Evolutionary conservation across 2,329 filamentous ascomycete genomes (phyloP).

Genomic region (Neocucurbitaria cava): DNA sequence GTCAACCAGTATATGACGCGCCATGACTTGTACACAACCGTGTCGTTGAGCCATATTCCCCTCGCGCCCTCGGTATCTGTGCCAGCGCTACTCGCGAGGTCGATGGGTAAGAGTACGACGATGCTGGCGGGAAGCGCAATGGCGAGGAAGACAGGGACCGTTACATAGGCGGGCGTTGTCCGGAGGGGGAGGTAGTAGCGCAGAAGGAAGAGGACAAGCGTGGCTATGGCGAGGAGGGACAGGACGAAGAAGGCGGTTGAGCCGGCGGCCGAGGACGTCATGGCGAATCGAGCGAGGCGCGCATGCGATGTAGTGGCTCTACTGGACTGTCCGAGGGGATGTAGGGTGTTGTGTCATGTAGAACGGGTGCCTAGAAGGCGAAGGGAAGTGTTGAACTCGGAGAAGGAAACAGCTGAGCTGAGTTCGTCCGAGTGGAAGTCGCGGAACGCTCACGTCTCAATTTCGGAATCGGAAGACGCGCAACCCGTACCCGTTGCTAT

Average conservation of each 20-base stretch:
- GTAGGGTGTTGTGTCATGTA: neutral
- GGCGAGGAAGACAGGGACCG: constrained; percentile 94
- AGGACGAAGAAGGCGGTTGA: constrained; percentile 80
- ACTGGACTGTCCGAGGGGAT: neutral
- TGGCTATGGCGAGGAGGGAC: constrained; percentile 75
- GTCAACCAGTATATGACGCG: constrained; percentile 97
- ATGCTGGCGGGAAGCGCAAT: constrained; percentile 91
- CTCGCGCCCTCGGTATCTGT: constrained; percentile 73
- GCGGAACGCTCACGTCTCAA: constrained; percentile 23
- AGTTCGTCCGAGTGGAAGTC: constrained; percentile 3
- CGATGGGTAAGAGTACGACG: constrained; percentile 90
- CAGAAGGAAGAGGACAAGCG: constrained; percentile 81
- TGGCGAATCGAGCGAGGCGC: constrained; percentile 24
- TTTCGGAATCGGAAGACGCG: constrained; percentile 27
- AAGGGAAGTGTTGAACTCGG: neutral
- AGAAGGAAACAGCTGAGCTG: neutral
- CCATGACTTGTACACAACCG: constrained; percentile 85
- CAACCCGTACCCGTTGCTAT: constrained; percentile 19
- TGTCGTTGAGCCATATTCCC: constrained; percentile 86
- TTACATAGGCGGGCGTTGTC: constrained; percentile 86
- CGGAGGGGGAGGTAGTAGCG: constrained; percentile 91
- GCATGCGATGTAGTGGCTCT: constrained; percentile 15
- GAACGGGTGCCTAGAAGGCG: constrained; percentile 13
- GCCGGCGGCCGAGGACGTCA: constrained; percentile 70
- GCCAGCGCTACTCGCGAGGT: constrained; percentile 84